phyloP scores from a whole-genome alignment of 306 rosid genomes.

The Glycine tomentella region DNA sequence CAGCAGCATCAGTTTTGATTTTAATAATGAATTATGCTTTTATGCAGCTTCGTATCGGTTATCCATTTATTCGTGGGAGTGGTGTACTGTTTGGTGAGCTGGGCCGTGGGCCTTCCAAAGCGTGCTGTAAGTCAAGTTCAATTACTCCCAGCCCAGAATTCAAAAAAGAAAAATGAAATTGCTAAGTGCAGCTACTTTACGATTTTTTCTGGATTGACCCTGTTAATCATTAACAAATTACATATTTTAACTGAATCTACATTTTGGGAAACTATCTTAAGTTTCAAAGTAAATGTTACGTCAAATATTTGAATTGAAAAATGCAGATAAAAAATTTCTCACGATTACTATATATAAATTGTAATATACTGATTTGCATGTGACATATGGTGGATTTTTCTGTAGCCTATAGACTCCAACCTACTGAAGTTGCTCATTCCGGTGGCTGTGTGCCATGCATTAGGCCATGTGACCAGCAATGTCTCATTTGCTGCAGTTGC shows the following conservation, averaged over 20 bases:
- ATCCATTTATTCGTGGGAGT: slow-evolving; percentile 92
- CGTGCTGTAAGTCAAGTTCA: slow-evolving; percentile 75
- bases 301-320: slow-evolving; percentile 4
- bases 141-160: slow-evolving; percentile 53
- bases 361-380: slow-evolving; percentile 16
- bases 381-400: slow-evolving; percentile 15
- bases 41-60: slow-evolving; percentile 86
- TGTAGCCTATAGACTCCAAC: slow-evolving; percentile 61
- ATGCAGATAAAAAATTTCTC: background rate
- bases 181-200: background rate
- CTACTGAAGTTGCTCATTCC: slow-evolving; percentile 78
- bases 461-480: slow-evolving; percentile 96
- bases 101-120: slow-evolving; percentile 92
- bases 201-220: background rate
- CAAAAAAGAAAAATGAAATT: slow-evolving; percentile 23
- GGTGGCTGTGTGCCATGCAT: slow-evolving; percentile 88
- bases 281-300: background rate
- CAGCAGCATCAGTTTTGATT: background rate
- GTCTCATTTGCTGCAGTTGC: slow-evolving; percentile 99
- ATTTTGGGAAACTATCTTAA: background rate
- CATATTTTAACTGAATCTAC: slow-evolving; percentile 5
- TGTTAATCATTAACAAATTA: slow-evolving; percentile 11
- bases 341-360: background rate
- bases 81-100: slow-evolving; percentile 77
- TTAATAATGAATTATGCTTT: slow-evolving; percentile 13